phyloP scores from a whole-genome alignment of 2,329 filamentous ascomycete species.

The Clarireedia hainanense region DNA sequence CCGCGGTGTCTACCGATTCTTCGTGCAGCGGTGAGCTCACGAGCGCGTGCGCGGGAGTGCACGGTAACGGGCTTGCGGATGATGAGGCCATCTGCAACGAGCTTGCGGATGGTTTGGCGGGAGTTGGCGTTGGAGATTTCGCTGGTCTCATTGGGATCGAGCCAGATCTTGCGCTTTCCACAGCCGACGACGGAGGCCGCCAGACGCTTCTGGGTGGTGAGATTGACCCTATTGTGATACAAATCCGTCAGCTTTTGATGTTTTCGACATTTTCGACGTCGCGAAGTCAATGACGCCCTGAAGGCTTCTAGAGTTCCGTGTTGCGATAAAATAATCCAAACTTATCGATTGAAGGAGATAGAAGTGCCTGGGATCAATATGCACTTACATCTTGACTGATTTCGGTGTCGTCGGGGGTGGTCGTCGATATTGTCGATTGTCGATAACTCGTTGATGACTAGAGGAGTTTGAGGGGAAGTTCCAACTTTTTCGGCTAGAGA shows the following conservation, averaged over 20 bases:
- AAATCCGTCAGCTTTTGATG: constrained; percentile 20
- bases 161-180: constrained; percentile 99
- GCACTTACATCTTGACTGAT: constrained; percentile 29
- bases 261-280: constrained; percentile 10
- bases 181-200: constrained; percentile 97
- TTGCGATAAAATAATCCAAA: neutral
- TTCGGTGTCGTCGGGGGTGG: constrained; percentile 27
- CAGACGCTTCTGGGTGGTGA: constrained; percentile 99
- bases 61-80: constrained; percentile 99
- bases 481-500: neutral
- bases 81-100: constrained; percentile 99
- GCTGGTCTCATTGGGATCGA: constrained; percentile 98
- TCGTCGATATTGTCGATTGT: constrained; percentile 26
- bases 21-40: constrained; percentile 89
- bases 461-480: neutral
- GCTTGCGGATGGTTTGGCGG: constrained; percentile 98
- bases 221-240: constrained; percentile 75
- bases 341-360: constrained; percentile 6
- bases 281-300: neutral
- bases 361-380: constrained; percentile 5
- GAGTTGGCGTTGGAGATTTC: constrained; percentile 99
- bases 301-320: neutral
- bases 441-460: constrained; percentile 11
- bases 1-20: constrained; percentile 96
- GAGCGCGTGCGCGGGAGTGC: constrained; percentile 96